Conservation (phyloP, 2,329 filamentous ascomycete genomes). For the Gliomastix tumulicola region DNA sequence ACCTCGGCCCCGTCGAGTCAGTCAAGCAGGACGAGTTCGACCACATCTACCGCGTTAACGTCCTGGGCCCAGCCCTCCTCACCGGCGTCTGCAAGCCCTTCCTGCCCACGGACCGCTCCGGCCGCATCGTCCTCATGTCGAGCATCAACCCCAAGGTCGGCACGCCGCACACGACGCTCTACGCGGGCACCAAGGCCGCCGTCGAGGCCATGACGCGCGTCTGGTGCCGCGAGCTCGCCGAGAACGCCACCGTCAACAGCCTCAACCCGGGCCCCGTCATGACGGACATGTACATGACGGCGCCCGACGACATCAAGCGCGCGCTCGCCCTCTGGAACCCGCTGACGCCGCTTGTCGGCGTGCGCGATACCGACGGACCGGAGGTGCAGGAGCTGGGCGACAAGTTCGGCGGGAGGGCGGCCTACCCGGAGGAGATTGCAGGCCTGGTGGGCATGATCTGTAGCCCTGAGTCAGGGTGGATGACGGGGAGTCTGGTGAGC, state of each 20-base stretch:
- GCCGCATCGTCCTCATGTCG: conserved; percentile 46
- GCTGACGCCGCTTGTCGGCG: conserved; percentile 39
- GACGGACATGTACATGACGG: conserved; percentile 34
- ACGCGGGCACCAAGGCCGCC: conserved; percentile 47
- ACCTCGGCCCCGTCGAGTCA: conserved; percentile 56
- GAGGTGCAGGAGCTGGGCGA: conserved; percentile 32
- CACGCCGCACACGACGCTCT: conserved; percentile 43
- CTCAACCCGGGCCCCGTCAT: conserved; percentile 48
- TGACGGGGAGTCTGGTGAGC: conserved; percentile 58
- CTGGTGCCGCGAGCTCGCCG: conserved; percentile 45
- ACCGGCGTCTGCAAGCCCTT: conserved; percentile 63
- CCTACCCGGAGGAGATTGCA: conserved; percentile 57
- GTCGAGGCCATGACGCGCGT: conserved; percentile 48
- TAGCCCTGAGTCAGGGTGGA: conserved; percentile 53
- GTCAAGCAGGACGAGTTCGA: conserved; percentile 60
- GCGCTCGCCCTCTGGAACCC: conserved; percentile 25
- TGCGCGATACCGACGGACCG: conserved; percentile 17
- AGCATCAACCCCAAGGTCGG: conserved; percentile 39
- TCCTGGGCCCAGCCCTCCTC: conserved; percentile 71
- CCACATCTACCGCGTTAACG: conserved; percentile 67
- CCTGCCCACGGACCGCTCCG: conserved; percentile 62
- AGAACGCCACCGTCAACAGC: conserved; percentile 44
- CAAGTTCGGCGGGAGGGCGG: conserved; percentile 42
- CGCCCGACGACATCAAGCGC: conserved; percentile 28
- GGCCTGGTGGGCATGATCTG: conserved; percentile 63